Percentiles rank a stretch among this genome's conserved stretches.
phyloP scores from a whole-genome alignment of 2,329 filamentous ascomycete genomes.

The Orbilia blumenaviensis region DNA sequence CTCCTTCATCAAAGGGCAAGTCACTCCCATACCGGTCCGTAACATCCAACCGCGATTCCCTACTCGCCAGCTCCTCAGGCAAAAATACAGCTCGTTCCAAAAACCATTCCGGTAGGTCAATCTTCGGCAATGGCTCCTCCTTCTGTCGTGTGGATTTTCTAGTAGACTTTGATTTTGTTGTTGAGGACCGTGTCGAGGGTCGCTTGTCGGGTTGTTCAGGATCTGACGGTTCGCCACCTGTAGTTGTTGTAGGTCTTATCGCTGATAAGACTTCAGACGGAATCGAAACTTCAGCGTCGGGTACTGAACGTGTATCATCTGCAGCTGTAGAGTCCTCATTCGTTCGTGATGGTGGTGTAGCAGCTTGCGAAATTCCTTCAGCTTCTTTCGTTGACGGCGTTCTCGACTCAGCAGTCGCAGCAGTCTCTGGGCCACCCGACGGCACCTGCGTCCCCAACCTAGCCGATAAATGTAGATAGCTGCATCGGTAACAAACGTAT shows the following conservation, averaged over 20 bases:
- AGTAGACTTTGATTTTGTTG: constrained; percentile 11
- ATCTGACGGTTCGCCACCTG: constrained; percentile 57
- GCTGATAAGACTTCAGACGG: constrained; percentile 20
- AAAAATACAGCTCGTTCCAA: constrained; percentile 65
- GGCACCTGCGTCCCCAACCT: constrained; percentile 31
- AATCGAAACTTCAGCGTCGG: constrained; percentile 23
- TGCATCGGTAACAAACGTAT: constrained; percentile 60
- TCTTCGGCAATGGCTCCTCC: constrained; percentile 57
- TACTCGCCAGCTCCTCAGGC: constrained; percentile 58
- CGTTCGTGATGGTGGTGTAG: background rate
- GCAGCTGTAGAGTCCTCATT: constrained; percentile 31
- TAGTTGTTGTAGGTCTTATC: constrained; percentile 14
- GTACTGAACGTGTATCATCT: constrained; percentile 3
- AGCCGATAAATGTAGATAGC: constrained; percentile 51
- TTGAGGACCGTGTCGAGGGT: constrained; percentile 20
- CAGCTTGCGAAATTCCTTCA: background rate
- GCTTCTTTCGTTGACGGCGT: constrained; percentile 23
- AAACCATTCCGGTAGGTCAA: constrained; percentile 69
- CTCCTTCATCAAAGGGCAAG: constrained; percentile 51
- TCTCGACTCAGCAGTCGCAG: constrained; percentile 18
- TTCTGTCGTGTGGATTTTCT: constrained; percentile 36
- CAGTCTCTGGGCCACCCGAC: constrained; percentile 8
- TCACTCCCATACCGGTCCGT: constrained; percentile 54
- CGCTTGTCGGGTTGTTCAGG: constrained; percentile 55
- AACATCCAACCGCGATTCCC: constrained; percentile 43